A percentile compares a stretch with the other conserved stretches of the same genome.
Evolutionary conservation across 345 rosid species (phyloP).

Genomic region (Mercurialis annua): DNA sequence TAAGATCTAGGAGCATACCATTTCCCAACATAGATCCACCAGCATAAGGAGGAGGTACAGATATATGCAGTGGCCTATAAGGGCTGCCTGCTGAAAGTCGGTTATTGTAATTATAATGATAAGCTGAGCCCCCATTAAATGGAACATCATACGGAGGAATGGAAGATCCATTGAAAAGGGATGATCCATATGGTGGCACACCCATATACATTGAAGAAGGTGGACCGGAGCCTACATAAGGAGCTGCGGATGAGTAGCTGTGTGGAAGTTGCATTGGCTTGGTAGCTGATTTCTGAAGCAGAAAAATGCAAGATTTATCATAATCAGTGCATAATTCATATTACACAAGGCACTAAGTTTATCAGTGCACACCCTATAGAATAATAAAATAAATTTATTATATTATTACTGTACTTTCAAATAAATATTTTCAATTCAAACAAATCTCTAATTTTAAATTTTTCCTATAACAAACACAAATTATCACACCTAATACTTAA

Average conservation of each 20-base stretch:
- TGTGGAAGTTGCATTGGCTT: constrained; percentile 71
- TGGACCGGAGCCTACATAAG: constrained; percentile 73
- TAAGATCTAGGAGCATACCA: constrained; percentile 36
- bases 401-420: no score
- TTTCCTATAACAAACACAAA: no score
- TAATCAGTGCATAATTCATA: no score
- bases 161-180: constrained; percentile 72
- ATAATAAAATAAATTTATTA: no score
- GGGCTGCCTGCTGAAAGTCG: constrained; percentile 83
- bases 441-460: no score
- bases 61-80: constrained; percentile 70
- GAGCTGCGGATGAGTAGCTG: constrained; percentile 61
- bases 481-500: no score
- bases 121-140: constrained; percentile 87
- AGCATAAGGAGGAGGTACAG: constrained; percentile 85
- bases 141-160: constrained; percentile 87
- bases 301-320: background rate
- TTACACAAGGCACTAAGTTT: no score
- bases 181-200: constrained; percentile 86
- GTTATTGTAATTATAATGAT: constrained; percentile 70
- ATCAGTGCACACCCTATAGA: no score
- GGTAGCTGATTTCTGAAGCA: constrained; percentile 67
- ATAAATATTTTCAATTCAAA: no score
- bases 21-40: constrained; percentile 85
- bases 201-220: constrained; percentile 87